Percentiles rank a stretch among this genome's conserved stretches.
phyloP scores from a whole-genome alignment of 768 basidiomycete species.

The Tricholoma sp. region DNA sequence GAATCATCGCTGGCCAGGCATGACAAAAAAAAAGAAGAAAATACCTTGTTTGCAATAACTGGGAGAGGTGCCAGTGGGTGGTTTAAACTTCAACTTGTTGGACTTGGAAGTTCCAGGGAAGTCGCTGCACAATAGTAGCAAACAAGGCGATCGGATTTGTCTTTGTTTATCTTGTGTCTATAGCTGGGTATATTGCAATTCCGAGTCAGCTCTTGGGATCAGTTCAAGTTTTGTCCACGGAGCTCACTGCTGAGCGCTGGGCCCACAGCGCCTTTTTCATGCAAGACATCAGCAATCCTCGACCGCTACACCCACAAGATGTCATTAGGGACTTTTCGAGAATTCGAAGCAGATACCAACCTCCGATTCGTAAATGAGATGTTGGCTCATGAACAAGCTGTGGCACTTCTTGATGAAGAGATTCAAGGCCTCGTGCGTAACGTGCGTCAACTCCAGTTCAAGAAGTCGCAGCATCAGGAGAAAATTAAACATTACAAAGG shows the following conservation, averaged over 20 bases:
- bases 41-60: background rate
- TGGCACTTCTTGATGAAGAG: slow-evolving; percentile 36
- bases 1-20: slow-evolving; percentile 60
- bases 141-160: background rate
- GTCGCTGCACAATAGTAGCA: background rate
- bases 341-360: background rate
- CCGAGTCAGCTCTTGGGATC: no score
- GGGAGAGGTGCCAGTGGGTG: no score
- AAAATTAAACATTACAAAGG: slow-evolving; percentile 40
- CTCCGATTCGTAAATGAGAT: slow-evolving; percentile 12
- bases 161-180: no score
- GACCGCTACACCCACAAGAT: background rate
- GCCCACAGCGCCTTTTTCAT: background rate
- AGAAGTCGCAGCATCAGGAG: slow-evolving; percentile 36
- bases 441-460: slow-evolving; percentile 37
- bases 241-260: background rate
- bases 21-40: background rate
- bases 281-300: background rate
- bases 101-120: background rate
- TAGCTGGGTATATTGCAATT: background rate
- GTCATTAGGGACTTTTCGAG: background rate
- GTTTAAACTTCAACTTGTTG: background rate
- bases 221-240: background rate
- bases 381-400: slow-evolving; percentile 33
- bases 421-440: slow-evolving; percentile 35